Conservation (phyloP, 371 early-diverging fungal genomes). For the Lichtheimia ornata region DNA sequence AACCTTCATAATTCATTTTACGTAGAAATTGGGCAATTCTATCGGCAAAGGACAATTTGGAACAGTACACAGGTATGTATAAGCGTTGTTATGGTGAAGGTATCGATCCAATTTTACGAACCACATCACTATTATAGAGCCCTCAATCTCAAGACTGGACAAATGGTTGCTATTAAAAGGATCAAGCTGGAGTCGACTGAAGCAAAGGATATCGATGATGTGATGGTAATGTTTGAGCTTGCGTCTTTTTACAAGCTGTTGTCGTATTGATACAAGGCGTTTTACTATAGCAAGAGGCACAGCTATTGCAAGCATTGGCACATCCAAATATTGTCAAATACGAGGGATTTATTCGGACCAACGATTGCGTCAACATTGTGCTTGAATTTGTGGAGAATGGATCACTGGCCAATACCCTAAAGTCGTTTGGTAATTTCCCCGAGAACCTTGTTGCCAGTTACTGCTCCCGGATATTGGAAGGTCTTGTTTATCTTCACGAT, state of each 20-base stretch:
- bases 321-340: constrained; percentile 90
- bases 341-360: constrained; percentile 74
- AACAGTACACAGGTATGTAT: constrained; percentile 63
- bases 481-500: constrained; percentile 86
- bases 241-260: not conserved
- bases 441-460: constrained; percentile 88
- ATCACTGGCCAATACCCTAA: constrained; percentile 80
- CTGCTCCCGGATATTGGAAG: constrained; percentile 83
- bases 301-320: constrained; percentile 63
- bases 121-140: constrained; percentile 53
- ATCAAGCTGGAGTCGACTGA: constrained; percentile 60
- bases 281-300: constrained; percentile 64
- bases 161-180: constrained; percentile 86
- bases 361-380: constrained; percentile 73
- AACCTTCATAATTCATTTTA: not conserved
- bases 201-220: constrained; percentile 49
- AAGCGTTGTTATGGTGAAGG: not conserved
- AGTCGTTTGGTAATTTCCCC: constrained; percentile 87
- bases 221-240: constrained; percentile 22
- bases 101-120: not conserved
- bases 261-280: too few species aligned
- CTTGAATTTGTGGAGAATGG: constrained; percentile 95
- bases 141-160: constrained; percentile 78
- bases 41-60: constrained; percentile 90
- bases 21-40: constrained; percentile 79